phyloP scores from a whole-genome alignment of 2,329 filamentous ascomycete genomes.

The Lachnellula willkommii region DNA sequence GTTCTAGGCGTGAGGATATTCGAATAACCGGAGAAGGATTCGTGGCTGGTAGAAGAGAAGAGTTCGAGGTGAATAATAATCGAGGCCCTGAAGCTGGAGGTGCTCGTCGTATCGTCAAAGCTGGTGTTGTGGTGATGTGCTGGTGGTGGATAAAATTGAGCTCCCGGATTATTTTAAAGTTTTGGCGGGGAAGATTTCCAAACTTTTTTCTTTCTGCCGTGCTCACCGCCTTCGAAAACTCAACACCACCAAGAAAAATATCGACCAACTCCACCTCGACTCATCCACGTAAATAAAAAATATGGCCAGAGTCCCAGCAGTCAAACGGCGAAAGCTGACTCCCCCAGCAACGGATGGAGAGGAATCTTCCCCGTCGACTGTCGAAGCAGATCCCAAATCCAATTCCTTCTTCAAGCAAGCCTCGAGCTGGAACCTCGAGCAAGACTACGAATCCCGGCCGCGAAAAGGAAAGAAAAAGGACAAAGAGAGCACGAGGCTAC shows the following conservation, averaged over 20 bases:
- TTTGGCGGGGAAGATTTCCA: slow-evolving; percentile 25
- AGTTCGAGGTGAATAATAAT: neutral
- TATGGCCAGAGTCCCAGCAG: slow-evolving; percentile 31
- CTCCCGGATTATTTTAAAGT: neutral
- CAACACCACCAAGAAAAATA: neutral
- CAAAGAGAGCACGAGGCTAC: slow-evolving; percentile 66
- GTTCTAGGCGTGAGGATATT: neutral
- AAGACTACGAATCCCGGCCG: slow-evolving; percentile 78
- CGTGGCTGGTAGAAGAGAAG: neutral
- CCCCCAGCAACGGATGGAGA: slow-evolving; percentile 47
- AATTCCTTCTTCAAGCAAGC: slow-evolving; percentile 63
- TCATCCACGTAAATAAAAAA: slow-evolving; percentile 6
- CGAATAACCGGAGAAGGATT: neutral
- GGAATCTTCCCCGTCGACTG: slow-evolving; percentile 29
- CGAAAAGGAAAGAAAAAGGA: slow-evolving; percentile 71
- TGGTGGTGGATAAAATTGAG: neutral
- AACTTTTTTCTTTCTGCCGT: slow-evolving; percentile 20
- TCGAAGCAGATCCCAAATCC: slow-evolving; percentile 21
- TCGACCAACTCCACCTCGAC: neutral
- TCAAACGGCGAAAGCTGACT: slow-evolving; percentile 55
- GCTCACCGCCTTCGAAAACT: slow-evolving; percentile 21
- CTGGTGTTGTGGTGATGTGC: neutral
- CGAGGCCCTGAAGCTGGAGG: neutral
- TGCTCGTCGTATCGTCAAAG: neutral
- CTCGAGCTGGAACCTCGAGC: slow-evolving; percentile 83